Evolutionary conservation across 2,329 filamentous ascomycete genomes (phyloP).

Genomic region (Cercospora janseana): DNA sequence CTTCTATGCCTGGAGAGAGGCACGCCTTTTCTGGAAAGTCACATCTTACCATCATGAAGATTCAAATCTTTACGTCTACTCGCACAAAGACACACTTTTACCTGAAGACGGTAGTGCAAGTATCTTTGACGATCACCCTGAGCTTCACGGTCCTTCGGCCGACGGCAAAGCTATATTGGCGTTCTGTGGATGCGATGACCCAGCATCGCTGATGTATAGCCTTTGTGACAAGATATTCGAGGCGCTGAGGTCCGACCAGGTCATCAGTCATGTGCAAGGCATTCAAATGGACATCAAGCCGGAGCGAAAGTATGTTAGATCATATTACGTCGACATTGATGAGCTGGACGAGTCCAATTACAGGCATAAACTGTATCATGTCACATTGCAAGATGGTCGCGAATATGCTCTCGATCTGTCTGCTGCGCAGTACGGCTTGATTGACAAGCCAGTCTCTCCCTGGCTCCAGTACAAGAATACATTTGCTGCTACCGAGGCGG

Average conservation of each 20-base stretch:
- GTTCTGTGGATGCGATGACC: not conserved
- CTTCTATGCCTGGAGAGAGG: slow-evolving; percentile 4
- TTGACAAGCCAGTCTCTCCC: not conserved
- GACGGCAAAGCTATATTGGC: not conserved
- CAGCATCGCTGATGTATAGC: not conserved
- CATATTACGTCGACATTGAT: not conserved
- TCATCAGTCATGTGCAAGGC: not conserved
- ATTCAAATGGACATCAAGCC: not conserved
- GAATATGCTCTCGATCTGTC: not conserved
- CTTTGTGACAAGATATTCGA: not conserved
- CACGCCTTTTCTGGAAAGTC: not conserved
- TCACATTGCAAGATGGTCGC: not conserved
- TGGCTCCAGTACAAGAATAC: not conserved
- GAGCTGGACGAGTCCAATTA: not conserved
- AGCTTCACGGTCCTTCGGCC: not conserved
- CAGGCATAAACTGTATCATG: not conserved
- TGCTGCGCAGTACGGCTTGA: not conserved
- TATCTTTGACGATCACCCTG: not conserved
- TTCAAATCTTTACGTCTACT: not conserved
- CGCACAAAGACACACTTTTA: not conserved
- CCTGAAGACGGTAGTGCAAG: not conserved
- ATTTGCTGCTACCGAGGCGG: not conserved
- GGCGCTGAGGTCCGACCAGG: too few relatives aligned
- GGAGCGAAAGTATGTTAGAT: not conserved
- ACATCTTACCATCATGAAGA: not conserved